Percentiles rank a stretch among this genome's conserved stretches.
Evolutionary conservation across 1,284 basidiomycete genomes (phyloP).

Genomic region (Marasmius tenuissimus): DNA sequence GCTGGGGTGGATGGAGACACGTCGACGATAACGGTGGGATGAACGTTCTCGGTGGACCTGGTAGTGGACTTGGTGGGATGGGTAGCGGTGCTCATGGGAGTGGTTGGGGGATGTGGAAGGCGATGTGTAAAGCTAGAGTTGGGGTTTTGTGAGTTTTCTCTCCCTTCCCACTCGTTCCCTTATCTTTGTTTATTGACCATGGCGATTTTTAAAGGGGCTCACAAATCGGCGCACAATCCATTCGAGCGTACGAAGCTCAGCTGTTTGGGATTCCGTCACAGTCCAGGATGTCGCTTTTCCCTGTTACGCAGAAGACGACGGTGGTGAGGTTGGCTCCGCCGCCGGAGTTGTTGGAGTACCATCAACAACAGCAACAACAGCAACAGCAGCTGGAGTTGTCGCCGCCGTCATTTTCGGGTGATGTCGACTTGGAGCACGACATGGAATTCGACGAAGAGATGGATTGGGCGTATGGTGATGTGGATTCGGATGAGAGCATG

Average conservation of each 20-base stretch:
- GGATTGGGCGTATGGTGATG: slow-evolving; percentile 1
- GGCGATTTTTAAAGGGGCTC: neutral
- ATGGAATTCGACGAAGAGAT: neutral
- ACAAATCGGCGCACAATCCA: neutral
- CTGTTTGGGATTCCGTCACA: neutral
- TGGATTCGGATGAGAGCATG: neutral
- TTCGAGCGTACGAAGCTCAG: neutral
- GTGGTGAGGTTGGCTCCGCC: neutral
- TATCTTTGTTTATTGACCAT: neutral
- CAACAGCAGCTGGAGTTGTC: neutral
- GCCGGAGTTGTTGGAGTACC: neutral
- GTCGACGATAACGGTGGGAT: neutral
- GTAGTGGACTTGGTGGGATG: neutral
- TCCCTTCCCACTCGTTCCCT: neutral
- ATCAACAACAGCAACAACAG: neutral
- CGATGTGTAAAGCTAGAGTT: slow-evolving; percentile 1
- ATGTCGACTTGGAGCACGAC: neutral
- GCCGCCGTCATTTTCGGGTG: neutral
- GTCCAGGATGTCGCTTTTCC: neutral
- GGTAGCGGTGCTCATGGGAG: neutral
- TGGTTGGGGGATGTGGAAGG: neutral
- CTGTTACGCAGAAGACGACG: neutral
- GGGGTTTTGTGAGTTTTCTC: neutral
- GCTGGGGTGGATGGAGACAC: neutral
- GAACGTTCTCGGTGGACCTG: neutral